phyloP scores from a whole-genome alignment of 805 yeast genomes.

The Clavispora asparagi region DNA sequence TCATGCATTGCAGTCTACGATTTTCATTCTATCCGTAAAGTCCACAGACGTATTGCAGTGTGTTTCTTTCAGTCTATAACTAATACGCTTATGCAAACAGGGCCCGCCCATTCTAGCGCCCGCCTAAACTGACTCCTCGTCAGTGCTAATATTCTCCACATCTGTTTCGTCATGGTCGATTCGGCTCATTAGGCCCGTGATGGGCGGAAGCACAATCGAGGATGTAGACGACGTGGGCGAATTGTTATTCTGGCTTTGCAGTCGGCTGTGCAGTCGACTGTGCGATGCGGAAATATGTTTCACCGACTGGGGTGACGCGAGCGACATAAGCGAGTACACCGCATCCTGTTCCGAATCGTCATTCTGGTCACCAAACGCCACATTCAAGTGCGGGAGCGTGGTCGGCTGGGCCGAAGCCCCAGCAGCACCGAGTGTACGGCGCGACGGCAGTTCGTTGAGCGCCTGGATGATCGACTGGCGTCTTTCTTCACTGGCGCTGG shows the following conservation, averaged over 20 bases:
- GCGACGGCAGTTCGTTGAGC: slow-evolving; percentile 3
- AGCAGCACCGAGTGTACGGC: background rate
- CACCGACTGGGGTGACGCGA: slow-evolving; percentile 44
- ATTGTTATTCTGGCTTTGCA: slow-evolving; percentile 24
- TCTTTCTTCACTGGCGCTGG: slow-evolving; percentile 8
- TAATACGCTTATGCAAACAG: background rate
- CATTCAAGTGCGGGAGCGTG: slow-evolving; percentile 13
- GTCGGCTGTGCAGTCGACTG: slow-evolving; percentile 20
- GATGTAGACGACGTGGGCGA: slow-evolving; percentile 21
- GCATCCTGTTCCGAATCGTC: slow-evolving; percentile 48
- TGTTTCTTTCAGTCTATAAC: background rate
- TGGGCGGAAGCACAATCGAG: slow-evolving; percentile 26
- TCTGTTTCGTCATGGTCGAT: slow-evolving; percentile 32
- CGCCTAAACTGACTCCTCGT: background rate
- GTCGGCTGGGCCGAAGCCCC: slow-evolving; percentile 1
- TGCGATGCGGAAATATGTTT: slow-evolving; percentile 19
- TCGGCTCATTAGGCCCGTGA: slow-evolving; percentile 19
- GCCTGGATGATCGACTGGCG: slow-evolving; percentile 8
- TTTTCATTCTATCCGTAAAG: too few species aligned
- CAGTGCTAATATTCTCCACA: slow-evolving; percentile 20
- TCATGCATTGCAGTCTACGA: too few species aligned
- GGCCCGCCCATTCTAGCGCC: background rate
- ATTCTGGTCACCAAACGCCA: slow-evolving; percentile 11
- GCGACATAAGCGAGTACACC: slow-evolving; percentile 48
- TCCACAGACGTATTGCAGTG: too few species aligned